Percentiles rank a stretch among this genome's conserved stretches.
phyloP scores from a whole-genome alignment of 208 protist genomes.

The Acanthamoeba castellanii region DNA sequence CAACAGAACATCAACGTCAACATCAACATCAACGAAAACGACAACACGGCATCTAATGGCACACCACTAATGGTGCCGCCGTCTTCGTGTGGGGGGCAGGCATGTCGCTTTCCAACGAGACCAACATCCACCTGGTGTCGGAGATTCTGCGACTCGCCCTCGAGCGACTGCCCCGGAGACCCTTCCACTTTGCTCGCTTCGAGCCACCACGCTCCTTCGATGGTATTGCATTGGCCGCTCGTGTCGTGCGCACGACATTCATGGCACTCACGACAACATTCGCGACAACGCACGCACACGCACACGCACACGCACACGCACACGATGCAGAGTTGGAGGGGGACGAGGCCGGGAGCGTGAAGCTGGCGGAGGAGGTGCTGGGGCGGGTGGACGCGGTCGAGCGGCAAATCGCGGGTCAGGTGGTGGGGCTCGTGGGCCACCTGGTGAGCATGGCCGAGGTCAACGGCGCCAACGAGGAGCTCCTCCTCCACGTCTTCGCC shows the following conservation, averaged over 20 bases:
- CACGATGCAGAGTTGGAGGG: neutral
- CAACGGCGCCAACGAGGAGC: slow-evolving; percentile 16
- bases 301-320: neutral
- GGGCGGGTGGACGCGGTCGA: neutral
- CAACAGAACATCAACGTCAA: too few species aligned
- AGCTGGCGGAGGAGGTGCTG: neutral
- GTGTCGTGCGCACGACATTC: neutral
- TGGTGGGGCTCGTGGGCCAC: slow-evolving; percentile 10
- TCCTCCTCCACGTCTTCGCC: neutral
- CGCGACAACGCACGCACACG: too few species aligned
- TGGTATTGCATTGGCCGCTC: neutral
- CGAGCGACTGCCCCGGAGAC: neutral
- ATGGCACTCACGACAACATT: neutral
- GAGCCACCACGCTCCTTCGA: neutral
- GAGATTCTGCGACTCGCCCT: slow-evolving; percentile 1
- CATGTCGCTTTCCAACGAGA: neutral
- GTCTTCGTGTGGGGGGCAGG: neutral
- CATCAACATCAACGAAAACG: too few species aligned
- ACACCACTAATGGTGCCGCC: too few species aligned
- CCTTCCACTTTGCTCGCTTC: neutral
- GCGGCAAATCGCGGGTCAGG: neutral
- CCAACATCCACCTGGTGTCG: neutral
- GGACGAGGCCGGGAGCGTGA: neutral
- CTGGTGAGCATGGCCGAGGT: slow-evolving; percentile 20
- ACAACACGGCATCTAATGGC: too few species aligned